Base-by-base conservation (phyloP, 257 asterid species). In the Solanum rostratum region DNA sequence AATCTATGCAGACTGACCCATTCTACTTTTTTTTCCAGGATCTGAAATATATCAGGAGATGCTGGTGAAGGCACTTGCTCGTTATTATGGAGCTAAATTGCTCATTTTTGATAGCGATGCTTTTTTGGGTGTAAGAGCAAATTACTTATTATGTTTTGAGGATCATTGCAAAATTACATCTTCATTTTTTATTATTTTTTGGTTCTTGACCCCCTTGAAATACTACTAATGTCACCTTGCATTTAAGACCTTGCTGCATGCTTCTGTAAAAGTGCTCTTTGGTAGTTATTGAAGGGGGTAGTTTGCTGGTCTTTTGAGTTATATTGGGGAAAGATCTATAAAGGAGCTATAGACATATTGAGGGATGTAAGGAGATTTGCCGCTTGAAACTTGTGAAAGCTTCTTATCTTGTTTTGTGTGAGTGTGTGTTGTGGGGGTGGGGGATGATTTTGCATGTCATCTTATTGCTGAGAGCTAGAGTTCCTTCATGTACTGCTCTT, bases 41-140 rank as follows among this genome's bases (percentile, higher is more conserved):
- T 93, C 98, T 22, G 96, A 94, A 85, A 94, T 93, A 59, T 95
- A 95, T 87, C 98, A 95, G 89, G 98, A 95, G 92, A 92, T 92
- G 96, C 84, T 95, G 93, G 94, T 90, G 11, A 95, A 91, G 93
- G 98, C 96, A 46, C 94, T 94, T 86, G 97, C 98, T 87, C 97
- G 89, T 30, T 91, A 91, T 86, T 94, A 88, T 89, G 98, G 94
- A 85, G 98, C 98, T 59, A 94, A 92, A 87, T 87, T 95, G 92
- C 96, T 95, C 66, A 90, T 93, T 52, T 95, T 92, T 86, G 95
- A 94, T 84, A 86, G 88, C 86, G 92, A 90, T 85, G 92, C 92
- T 54, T 92, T 91, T 88, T 76, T 92, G 85, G 92, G 92, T 82
- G 98, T 95, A 94, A 88, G 98, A 89, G 12, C 74, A 29, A 15